Conservation (phyloP, 805 yeast species). For the Candida railenensis region DNA sequence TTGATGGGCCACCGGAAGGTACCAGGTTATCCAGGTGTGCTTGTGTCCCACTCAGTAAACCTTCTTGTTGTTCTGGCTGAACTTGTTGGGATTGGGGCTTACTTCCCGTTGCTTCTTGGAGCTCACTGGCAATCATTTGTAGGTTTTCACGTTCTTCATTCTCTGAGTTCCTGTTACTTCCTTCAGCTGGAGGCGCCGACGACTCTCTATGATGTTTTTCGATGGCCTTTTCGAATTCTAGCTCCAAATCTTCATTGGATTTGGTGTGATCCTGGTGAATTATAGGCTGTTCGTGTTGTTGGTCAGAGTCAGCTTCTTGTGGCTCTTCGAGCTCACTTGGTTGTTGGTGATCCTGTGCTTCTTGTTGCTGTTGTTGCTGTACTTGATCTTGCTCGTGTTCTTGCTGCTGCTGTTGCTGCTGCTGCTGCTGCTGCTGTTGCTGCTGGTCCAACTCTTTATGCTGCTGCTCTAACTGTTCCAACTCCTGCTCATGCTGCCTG, state of each 20-base stretch:
- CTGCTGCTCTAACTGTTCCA: neutral
- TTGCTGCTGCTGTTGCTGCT: constrained; percentile 7
- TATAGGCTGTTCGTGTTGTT: constrained; percentile 1
- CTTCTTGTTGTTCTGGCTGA: too few relatives aligned
- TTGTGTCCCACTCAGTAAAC: too few relatives aligned
- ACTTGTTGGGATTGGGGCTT: constrained; percentile 8
- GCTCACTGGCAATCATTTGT: constrained; percentile 30
- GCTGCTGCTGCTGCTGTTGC: constrained; percentile 8
- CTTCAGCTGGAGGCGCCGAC: constrained; percentile 8
- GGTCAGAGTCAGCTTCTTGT: too few relatives aligned
- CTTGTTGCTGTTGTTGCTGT: neutral
- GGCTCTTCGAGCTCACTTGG: too few relatives aligned
- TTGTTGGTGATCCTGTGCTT: constrained; percentile 1
- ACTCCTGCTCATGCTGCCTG: constrained; percentile 2
- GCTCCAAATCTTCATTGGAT: constrained; percentile 11
- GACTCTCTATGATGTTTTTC: constrained; percentile 15
- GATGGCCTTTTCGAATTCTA: constrained; percentile 18
- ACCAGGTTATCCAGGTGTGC: too few relatives aligned
- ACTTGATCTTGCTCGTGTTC: constrained; percentile 1
- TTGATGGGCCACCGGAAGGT: too few relatives aligned
- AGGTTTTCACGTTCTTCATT: constrained; percentile 23
- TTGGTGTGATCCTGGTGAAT: neutral
- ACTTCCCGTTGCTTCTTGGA: constrained; percentile 29
- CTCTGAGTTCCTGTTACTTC: neutral
- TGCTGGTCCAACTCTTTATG: neutral